Evolutionary conservation across 805 yeast genomes (phyloP), one percentile per base, ranked within the genome.

Genomic region (Ogataea nitratoaversa): DNA sequence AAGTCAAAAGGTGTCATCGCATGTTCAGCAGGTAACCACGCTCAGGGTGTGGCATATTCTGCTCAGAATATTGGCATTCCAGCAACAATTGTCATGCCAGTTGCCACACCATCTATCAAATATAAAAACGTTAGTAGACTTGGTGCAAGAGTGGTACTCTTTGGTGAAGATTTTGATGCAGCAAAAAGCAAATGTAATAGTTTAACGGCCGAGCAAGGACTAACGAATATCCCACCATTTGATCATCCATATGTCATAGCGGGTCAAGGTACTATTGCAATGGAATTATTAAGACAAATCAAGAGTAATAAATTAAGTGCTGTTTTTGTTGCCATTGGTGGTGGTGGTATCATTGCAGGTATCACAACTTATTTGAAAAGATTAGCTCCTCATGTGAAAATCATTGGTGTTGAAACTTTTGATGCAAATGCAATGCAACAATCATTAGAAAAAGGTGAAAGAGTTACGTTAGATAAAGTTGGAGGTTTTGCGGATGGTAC

Each of bases 401-500:
- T 93, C 55, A 84, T 93, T 50, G 99, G 96, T 46, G 98, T 93
- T 20, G 99, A 95, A 63, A 90, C 99, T 1, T 79, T 70, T 57
- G 99, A 93, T 64, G 96, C 99, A 2, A 91, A 89, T 59, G 95
- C 95, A n/a, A 71, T 93, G 67, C 70, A 79, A 53, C 84, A 79
- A 53, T 84, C 95, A 8, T 60, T 88, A 46, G 57, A 77, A 43
- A 57, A 62, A 14, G 73, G 78, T 14, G 64, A 78, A 41, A 73
- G 83, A 48, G 78, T 74, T 11, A 58, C 69, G 3, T 70, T 95
- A 37, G 62, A 70, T 19, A 67, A 72, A n/a, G 98, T 90, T 3
- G 99, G 99, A n/a, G 70, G 85, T 8, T 93, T 93, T 65, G 99
- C 99, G 18, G 99, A 93, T 62, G 99, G 99, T 60, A 88, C 99